These are phyloP conservation scores for Microcyclospora pomicola DNA, from an alignment of 2,329 filamentous ascomycete genomes.

Conservation along the genomic window DNA sequence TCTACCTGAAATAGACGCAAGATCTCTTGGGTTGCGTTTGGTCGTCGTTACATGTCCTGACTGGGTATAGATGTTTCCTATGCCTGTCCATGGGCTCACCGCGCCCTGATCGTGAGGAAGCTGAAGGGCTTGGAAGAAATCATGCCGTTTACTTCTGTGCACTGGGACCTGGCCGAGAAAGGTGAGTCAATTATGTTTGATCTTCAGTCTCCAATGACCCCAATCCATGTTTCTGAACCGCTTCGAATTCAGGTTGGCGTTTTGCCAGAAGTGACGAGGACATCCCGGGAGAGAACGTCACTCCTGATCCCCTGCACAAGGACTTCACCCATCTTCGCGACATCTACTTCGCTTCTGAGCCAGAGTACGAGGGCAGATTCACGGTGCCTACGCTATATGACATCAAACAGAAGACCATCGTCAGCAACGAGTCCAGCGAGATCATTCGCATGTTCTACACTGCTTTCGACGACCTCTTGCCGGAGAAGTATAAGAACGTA, in stretches of 20 bases:
- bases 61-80: slow-evolving; percentile 54
- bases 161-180: slow-evolving; percentile 71
- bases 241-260: slow-evolving; percentile 52
- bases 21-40: not conserved
- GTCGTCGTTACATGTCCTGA: slow-evolving; percentile 1
- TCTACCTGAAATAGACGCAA: not conserved
- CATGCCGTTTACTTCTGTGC: slow-evolving; percentile 66
- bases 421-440: slow-evolving; percentile 85
- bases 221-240: not conserved
- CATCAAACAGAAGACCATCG: slow-evolving; percentile 59
- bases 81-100: slow-evolving; percentile 85
- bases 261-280: slow-evolving; percentile 56
- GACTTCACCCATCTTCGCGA: slow-evolving; percentile 63
- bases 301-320: slow-evolving; percentile 48
- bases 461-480: slow-evolving; percentile 55
- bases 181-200: slow-evolving; percentile 38
- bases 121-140: slow-evolving; percentile 86
- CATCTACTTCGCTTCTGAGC: slow-evolving; percentile 63
- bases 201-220: too few species aligned
- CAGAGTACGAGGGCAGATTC: slow-evolving; percentile 62
- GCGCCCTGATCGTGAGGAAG: slow-evolving; percentile 73
- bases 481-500: slow-evolving; percentile 28
- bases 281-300: slow-evolving; percentile 39
- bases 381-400: slow-evolving; percentile 83
- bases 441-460: slow-evolving; percentile 82